Evolutionary conservation across 2,329 filamentous ascomycete genomes (phyloP).

Genomic region (Xylariaceae sp.): DNA sequence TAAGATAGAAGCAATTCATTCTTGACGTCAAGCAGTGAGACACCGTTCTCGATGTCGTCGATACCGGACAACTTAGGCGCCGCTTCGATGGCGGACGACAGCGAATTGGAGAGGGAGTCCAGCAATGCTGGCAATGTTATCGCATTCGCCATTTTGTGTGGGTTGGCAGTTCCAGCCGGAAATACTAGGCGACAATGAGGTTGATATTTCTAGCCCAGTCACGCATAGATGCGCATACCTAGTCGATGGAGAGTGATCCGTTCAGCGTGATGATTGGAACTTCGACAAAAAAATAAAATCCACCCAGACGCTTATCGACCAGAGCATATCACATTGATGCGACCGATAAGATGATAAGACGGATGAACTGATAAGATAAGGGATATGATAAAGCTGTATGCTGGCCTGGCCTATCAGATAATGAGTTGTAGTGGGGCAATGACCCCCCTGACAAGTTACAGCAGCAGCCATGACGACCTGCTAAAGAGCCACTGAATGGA

Average conservation of each 20-base stretch:
- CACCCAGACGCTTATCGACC: not conserved
- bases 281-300: not conserved
- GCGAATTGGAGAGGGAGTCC: conserved; percentile 52
- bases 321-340: not conserved
- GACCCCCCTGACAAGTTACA: too few relatives aligned
- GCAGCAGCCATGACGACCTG: not conserved
- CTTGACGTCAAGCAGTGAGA: conserved; percentile 91
- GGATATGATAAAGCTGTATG: not conserved
- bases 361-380: not conserved
- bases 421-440: not conserved
- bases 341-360: not conserved
- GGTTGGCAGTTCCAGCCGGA: not conserved
- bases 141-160: conserved; percentile 42
- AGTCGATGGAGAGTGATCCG: too few relatives aligned
- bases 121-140: conserved; percentile 46
- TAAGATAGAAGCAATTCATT: conserved; percentile 97
- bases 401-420: not conserved
- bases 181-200: not conserved
- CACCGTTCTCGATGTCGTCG: conserved; percentile 73
- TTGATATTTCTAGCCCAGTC: not conserved
- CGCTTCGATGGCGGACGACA: conserved; percentile 61
- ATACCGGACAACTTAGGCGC: conserved; percentile 58
- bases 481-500: not conserved
- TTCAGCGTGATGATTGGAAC: too few relatives aligned
- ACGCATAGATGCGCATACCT: not conserved